Base-by-base conservation (phyloP, 2,329 filamentous ascomycete genomes). In the Phaeosphaeriaceae sp. region DNA sequence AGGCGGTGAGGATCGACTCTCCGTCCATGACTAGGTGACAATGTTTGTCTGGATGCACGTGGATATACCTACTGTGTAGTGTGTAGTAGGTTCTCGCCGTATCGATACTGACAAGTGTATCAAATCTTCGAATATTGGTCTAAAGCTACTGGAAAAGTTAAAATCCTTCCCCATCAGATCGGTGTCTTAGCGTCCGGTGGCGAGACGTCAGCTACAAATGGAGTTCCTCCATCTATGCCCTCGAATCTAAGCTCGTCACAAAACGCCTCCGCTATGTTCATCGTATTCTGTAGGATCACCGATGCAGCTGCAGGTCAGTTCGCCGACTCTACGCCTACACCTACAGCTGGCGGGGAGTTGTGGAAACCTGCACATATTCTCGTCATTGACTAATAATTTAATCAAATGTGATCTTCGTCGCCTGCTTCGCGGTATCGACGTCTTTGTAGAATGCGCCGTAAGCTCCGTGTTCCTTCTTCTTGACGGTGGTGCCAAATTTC, bases 371-470 rank as follows among this genome's bases (percentile, higher is more conserved):
- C 65, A 52, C 4, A n/a, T 40, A n/a, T 21, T 11, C 19, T 21
- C 19, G 43, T 46, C 22, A 46, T 26, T 49, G 28, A 24, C 26
- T 42, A 46, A 61, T 52, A 52, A 28, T 26, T 48, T 76, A 78
- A 55, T 97, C 93, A 82, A 97, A 97, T 49, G 88, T 94, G 76
- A 97, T 97, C 84, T 97, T 97, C 57, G 91, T 95, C 26, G 92
- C 89, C 78, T 91, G 90, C 80, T 94, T 91, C 77, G 86, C 92
- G 78, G 89, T 89, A 70, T 92, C 91, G 9, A 92, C 89, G 70
- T 97, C 93, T 80, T 95, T 97, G 85, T 91, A 97, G 77, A 98
- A 98, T 30, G 93, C 93, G 57, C 95, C 95, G 75, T 98, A 99
- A 49, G 92, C 91, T 73, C 93, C 91, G 81, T 99, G 95, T 50